Evolutionary conservation across 2,329 filamentous ascomycete genomes (phyloP).

Genomic region (Pseudonectria foliicola): DNA sequence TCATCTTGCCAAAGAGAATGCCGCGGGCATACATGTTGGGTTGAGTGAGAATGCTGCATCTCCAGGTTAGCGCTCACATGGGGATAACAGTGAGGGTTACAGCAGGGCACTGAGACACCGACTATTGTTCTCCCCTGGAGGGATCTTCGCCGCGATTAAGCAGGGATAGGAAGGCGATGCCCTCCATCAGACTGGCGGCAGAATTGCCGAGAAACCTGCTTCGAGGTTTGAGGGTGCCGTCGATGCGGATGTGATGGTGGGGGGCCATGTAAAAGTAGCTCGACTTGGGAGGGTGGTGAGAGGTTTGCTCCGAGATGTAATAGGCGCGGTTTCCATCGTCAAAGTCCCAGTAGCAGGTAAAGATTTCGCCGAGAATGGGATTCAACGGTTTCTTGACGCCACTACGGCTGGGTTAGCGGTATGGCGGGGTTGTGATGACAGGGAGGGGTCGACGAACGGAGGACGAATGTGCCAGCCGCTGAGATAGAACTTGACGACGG

Average conservation of each 20-base stretch:
- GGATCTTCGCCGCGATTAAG: conserved; percentile 65
- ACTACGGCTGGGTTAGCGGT: conserved; percentile 39
- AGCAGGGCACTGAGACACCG: conserved; percentile 29
- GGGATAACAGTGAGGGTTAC: conserved; percentile 5
- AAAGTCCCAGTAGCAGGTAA: conserved; percentile 93
- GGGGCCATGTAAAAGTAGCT: conserved; percentile 99
- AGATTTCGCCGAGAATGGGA: conserved; percentile 90
- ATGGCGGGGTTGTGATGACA: conserved; percentile 2
- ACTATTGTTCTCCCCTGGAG: conserved; percentile 78
- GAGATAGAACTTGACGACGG: conserved; percentile 95
- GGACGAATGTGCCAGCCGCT: conserved; percentile 99
- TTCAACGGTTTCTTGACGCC: conserved; percentile 98
- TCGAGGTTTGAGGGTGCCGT: conserved; percentile 88
- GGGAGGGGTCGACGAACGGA: conserved; percentile 53
- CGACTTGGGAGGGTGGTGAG: conserved; percentile 95
- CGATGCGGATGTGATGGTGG: conserved; percentile 87
- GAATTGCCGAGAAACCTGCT: conserved; percentile 97
- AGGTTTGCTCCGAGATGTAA: conserved; percentile 96
- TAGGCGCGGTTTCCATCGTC: conserved; percentile 78
- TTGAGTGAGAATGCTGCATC: conserved; percentile 74
- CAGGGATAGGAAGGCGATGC: conserved; percentile 78
- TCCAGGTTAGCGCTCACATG: conserved; percentile 8
- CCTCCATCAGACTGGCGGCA: conserved; percentile 96
- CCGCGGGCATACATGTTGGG: conserved; percentile 99
- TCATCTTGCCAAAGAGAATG: conserved; percentile 98